phyloP scores from a whole-genome alignment of 441 rosid genomes.

The Pelargonium myrrhifolium region DNA sequence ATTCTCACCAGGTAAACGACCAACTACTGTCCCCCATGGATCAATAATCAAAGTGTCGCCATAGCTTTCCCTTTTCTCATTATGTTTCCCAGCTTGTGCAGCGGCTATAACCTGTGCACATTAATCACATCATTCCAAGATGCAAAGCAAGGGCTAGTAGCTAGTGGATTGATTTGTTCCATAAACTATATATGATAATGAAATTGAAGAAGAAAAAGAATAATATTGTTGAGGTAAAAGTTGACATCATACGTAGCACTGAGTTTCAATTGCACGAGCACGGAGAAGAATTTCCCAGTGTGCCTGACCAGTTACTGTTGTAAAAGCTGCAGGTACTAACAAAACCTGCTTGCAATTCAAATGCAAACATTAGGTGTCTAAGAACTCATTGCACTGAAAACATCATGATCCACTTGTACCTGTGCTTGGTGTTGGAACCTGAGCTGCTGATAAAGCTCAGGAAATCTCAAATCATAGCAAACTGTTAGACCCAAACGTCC shows the following conservation, averaged over 20 bases:
- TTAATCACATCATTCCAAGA: slow-evolving; percentile 14
- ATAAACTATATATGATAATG: too few relatives aligned
- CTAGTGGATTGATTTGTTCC: too few relatives aligned
- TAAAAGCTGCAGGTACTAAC: slow-evolving; percentile 86
- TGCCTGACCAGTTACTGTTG: slow-evolving; percentile 80
- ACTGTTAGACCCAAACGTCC: slow-evolving; percentile 86
- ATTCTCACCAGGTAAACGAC: slow-evolving; percentile 66
- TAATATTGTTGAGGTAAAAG: not conserved
- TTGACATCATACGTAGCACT: slow-evolving; percentile 63
- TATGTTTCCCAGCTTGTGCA: slow-evolving; percentile 89
- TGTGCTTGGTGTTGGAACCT: slow-evolving; percentile 74
- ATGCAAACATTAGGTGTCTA: slow-evolving; percentile 10
- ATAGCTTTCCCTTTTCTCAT: slow-evolving; percentile 73
- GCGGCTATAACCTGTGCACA: slow-evolving; percentile 73
- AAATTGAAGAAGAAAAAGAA: not conserved
- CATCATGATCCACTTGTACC: slow-evolving; percentile 28
- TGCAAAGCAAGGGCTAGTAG: not conserved
- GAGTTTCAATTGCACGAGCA: slow-evolving; percentile 90
- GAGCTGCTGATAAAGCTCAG: slow-evolving; percentile 82
- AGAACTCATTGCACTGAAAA: not conserved
- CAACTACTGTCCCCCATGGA: slow-evolving; percentile 87
- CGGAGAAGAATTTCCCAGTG: slow-evolving; percentile 98
- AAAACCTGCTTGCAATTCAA: slow-evolving; percentile 43
- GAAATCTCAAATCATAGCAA: slow-evolving; percentile 95
- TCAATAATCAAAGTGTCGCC: slow-evolving; percentile 88